Base-by-base conservation (phyloP, 2,329 filamentous ascomycete species). In the Aureobasidium uvarum region DNA sequence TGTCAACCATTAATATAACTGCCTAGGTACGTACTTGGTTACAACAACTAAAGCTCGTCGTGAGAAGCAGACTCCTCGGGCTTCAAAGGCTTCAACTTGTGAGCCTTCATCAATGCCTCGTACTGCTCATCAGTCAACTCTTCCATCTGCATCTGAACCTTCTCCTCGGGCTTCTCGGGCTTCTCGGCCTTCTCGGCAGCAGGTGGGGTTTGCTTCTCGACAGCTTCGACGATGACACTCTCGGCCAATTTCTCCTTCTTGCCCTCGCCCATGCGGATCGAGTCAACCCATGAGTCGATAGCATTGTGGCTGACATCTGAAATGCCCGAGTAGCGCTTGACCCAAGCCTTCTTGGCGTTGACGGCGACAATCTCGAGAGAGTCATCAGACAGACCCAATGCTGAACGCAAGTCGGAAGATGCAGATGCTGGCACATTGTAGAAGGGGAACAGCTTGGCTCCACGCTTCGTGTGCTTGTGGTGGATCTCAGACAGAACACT, bases 191-290 rank as follows among this genome's bases (percentile, higher is more conserved):
- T 63, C 41, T 65, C 62, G 7, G 62, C 52, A 36, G 20, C 50
- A n/a, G 48, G 52, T 28, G 51, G 51, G n/a, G 43, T 60, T 31
- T 25, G 25, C 25, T 59, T 52, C 36, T 39, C 46, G 5, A 59
- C n/a, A 25, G 54, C 62, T 25, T 59, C 62, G 6, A 74, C 71
- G 11, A 82, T 68, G 41, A 82, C 54, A 5, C 73, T 72, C 66
- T 89, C 85, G 46, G 81, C 83, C 18, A 93, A 74, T 71, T 86
- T 90, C 72, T 87, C 83, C 82, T 94, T 97, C 66, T 84, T 79
- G 2, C 91, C 90, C 74, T 98, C 94, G 62, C 93, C 91, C 82
- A 99, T 84, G 43, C 92, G 88, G 68, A 98, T 92, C n/a, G 86
- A 84, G 73, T 99, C 95, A 66, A 99, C 86, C 92, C 94, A 99